Base-by-base conservation (phyloP, 2,329 filamentous ascomycete genomes). In the Fusarium illudens region DNA sequence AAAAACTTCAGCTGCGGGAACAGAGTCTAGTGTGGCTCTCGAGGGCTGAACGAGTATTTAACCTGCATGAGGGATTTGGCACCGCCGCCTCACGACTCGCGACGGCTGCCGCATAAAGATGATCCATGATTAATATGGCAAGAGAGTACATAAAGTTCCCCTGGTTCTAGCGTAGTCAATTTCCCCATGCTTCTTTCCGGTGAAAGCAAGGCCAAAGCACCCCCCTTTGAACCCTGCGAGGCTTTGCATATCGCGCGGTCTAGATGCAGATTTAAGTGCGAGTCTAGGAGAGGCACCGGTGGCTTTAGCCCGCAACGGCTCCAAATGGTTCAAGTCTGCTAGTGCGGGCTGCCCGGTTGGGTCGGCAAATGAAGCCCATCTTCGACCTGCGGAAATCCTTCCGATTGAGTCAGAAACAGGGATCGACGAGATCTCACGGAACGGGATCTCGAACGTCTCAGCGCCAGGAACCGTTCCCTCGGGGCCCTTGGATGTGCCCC, bases 1-100 rank as follows among this genome's bases (percentile, higher is more conserved):
- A 49, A 29, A 49, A 30, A 20, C 46, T 49, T 32, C 19, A 32
- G 30, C 39, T 46, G 48, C 19, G n/a, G 48, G 30, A 33, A 32
- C 30, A 27, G 15, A 34, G 64, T 61, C 55, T 27, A 48, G 27
- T 22, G 44, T 32, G 20, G 11, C 20, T 15, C 4, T 46, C 27
- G 63, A 64, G 57, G 67, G 13, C 27, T 22, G 15, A 27, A 13
- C 27, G 33, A 34, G 34, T 68, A 70, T 70, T 70, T 70, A 70
- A 70, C 25, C 34, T 51, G 34, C 49, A 51, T 48, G 51, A 51
- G 33, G 39, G 51, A 33, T 34, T 54, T 55, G 36, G 19, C 12
- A 42, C n/a, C 12, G n/a, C 9, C 11, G 33, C 13, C 39, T 25
- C 53, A 20, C 44, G 44, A 32, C 4, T 29, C 17, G 27, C 15